phyloP scores from a whole-genome alignment of 441 rosid genomes.

The California macrophylla region DNA sequence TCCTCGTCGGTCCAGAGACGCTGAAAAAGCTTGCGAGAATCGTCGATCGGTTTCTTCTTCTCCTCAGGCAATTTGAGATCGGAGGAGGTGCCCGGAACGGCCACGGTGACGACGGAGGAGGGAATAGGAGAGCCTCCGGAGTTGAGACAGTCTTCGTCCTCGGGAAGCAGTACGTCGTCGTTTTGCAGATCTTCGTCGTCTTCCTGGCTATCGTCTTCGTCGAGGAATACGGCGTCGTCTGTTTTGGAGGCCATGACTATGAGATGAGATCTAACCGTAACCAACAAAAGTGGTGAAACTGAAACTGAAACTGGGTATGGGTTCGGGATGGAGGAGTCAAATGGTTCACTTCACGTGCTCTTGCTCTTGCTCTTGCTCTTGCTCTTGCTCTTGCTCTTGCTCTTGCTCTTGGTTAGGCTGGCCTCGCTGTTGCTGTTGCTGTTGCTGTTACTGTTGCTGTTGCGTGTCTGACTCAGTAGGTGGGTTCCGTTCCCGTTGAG shows the following conservation, averaged over 20 bases:
- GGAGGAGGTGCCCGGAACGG: slow-evolving; percentile 33
- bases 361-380: no score
- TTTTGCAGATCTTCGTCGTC: slow-evolving; percentile 29
- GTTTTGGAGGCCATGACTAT: slow-evolving; percentile 51
- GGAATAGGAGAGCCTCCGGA: slow-evolving; percentile 27
- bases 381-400: no score
- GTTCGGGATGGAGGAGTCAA: no score
- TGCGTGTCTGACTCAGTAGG: no score
- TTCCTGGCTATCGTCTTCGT: slow-evolving; percentile 32
- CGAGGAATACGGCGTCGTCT: slow-evolving; percentile 44
- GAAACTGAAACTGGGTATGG: no score
- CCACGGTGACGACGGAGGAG: slow-evolving; percentile 39
- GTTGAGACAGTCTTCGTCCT: slow-evolving; percentile 46
- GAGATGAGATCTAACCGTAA: no score
- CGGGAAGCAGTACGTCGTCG: slow-evolving; percentile 31
- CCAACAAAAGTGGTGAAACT: no score
- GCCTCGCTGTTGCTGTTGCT: no score
- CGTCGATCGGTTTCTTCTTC: slow-evolving; percentile 49
- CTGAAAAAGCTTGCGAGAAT: slow-evolving; percentile 71
- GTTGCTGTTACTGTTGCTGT: no score
- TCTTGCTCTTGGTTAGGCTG: no score
- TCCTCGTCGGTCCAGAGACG: slow-evolving; percentile 97
- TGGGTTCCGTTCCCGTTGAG: no score
- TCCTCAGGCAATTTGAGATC: slow-evolving; percentile 35
- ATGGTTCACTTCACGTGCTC: no score